Evolutionary conservation across 345 rosid genomes (phyloP), one percentile per base, ranked within the genome.

Genomic region (Eucalyptus regnans): DNA sequence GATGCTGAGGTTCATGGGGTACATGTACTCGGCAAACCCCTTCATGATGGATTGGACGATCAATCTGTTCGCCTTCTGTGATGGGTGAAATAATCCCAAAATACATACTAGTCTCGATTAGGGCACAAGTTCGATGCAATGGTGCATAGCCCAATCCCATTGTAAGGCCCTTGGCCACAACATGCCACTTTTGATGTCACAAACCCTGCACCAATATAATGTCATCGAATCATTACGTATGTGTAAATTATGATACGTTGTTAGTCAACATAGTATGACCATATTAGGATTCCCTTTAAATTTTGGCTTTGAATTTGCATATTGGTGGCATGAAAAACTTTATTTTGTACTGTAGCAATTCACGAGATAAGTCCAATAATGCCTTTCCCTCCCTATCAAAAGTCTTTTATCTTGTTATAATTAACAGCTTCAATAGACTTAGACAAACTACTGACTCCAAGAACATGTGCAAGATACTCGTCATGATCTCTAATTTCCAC

Each of bases 21-120:
- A 80, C 98, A 96, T 96, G 88, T 94, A 95, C 62, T 92, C 46
- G 85, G 71, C 49, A 27, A 92, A 89, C 60, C 97, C 98, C 22
- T 89, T 92, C 88, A 92, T 29, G 86, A 96, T 94, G 62, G 52
- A 90, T 23, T 88, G 87, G 50, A 95, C 98, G 7, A 96, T 93
- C 48, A 95, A 66, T 66, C 93, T 87, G 90, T 95, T 95, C 4
- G 96, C 98, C 87, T 89, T 96, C 88, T 96, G 96, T 9, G 98
- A 89, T 27, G 99, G 99, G 41, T 96, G 99, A 88, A 94, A 96
- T 90, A 90, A 89, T 96, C 99, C 99, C 96, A 96, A 86, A 96
- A 94, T 11, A 90, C 98, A 89, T 89, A 93, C 7, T 91, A 4
- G 31, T 94, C 94, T 90, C 97, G 90, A 91, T 96, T 90, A 8